Evolutionary conservation across 2,329 filamentous ascomycete genomes (phyloP), one percentile per base, ranked within the genome.

Genomic region (Alternaria sp.): DNA sequence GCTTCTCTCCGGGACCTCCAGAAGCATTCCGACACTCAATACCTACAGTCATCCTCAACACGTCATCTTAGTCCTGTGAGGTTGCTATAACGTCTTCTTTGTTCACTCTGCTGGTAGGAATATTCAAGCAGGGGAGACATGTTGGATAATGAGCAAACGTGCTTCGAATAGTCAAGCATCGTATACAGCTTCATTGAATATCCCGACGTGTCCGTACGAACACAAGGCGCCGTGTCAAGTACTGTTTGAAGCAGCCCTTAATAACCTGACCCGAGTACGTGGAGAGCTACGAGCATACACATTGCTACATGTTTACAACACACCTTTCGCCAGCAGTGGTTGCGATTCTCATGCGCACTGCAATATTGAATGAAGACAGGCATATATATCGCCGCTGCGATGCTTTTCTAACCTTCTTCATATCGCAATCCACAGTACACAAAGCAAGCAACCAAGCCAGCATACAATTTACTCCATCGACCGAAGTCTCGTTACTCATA

Each of bases 11-110:
- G 37, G 0, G 37, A 0, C 37, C 15, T 3, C 1, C 37, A 41
- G 0, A 0, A 41, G 9, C 15, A 1, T n/a, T n/a, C n/a, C n/a
- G n/a, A n/a, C n/a, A n/a, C 2, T 41, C 37, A 41, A 10, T 18
- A 41, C 1, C 37, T 41, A 1, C 6, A 6, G 37, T 41, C n/a
- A 18, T 41, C 37, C 1, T 41, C 37, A 11, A 41, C 9, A 2
- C 15, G 5, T 41, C 1, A 6, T 18, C n/a, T 18, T 6, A 41
- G 37, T 41, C 2, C 6, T 41, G 37, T 5, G 37, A 41, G 37
- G 4, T 18, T 41, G 9, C 37, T 41, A 41, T 4, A 0, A 0
- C 0, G 8, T 41, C 33, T 10, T 18, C 0, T 1, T 3, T 5
- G 33, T 41, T 41, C 33, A n/a, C 15, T 18, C 14, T 37, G 7